Conservation (phyloP, 257 asterid species). For the Nicotiana attenuata region DNA sequence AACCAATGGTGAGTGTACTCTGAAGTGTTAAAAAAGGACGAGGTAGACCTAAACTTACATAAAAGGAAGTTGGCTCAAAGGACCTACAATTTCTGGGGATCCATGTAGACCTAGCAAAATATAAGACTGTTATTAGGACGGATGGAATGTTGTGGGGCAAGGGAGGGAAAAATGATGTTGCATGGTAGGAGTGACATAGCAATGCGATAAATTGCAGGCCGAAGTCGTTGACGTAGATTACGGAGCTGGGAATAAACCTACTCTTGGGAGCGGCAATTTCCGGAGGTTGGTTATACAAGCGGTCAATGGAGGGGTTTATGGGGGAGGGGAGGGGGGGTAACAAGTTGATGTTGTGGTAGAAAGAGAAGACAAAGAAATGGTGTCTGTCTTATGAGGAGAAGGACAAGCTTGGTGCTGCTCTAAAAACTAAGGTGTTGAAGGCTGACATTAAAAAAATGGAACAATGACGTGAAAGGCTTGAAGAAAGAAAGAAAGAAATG, state of each 20-base stretch:
- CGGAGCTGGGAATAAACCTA: background rate
- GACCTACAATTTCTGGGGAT: too few species aligned
- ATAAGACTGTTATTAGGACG: background rate
- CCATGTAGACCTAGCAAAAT: too few species aligned
- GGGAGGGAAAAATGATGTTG: background rate
- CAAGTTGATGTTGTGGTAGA: background rate
- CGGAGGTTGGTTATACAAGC: background rate
- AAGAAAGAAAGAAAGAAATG: too few species aligned
- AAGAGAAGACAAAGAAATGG: background rate
- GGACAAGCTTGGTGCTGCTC: too few species aligned
- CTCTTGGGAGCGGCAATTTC: background rate
- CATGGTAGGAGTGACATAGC: background rate
- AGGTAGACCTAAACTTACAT: too few species aligned
- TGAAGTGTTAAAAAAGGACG: too few species aligned
- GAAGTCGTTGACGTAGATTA: background rate
- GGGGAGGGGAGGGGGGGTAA: background rate
- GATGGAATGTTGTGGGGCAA: background rate
- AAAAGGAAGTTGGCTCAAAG: too few species aligned
- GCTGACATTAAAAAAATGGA: too few species aligned
- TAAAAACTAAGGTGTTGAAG: too few species aligned
- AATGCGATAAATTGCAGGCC: background rate
- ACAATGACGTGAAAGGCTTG: too few species aligned
- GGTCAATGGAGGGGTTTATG: background rate
- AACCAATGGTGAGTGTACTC: too few species aligned
- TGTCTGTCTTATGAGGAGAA: too few species aligned